Conservation (phyloP, 768 basidiomycete species). For the Tulasnella sp. region DNA sequence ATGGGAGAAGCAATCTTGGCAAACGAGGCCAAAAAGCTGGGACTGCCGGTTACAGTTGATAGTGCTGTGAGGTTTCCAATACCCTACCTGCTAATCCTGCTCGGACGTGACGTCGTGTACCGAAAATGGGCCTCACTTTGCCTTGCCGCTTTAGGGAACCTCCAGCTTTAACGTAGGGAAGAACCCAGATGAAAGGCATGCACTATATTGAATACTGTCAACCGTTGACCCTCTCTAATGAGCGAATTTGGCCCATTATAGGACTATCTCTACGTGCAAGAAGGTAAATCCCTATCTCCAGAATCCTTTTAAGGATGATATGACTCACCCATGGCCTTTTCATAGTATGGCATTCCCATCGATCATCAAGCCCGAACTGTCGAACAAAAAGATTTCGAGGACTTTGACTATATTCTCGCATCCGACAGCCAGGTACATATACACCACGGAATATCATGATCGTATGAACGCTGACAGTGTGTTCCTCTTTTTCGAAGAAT, state of each 20-base stretch:
- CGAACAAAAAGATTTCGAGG: conserved; percentile 5
- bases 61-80: conserved; percentile 19
- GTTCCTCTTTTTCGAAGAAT: no score
- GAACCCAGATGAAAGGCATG: conserved; percentile 15
- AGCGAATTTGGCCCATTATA: neutral
- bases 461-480: no score
- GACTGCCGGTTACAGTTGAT: conserved; percentile 10
- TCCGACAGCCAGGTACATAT: conserved; percentile 16
- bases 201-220: no score
- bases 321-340: neutral
- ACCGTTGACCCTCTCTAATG: neutral
- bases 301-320: neutral
- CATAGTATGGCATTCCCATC: conserved; percentile 17
- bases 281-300: conserved; percentile 11
- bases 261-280: conserved; percentile 15
- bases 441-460: no score
- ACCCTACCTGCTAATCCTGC: no score
- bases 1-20: conserved; percentile 17
- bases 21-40: conserved; percentile 17
- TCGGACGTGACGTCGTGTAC: no score
- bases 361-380: conserved; percentile 16
- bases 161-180: conserved; percentile 16
- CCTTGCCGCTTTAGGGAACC: conserved; percentile 17
- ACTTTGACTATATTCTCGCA: conserved; percentile 18
- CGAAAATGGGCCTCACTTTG: no score